Conservation (phyloP, 805 yeast genomes). For the Cyberlindnera lachancei region DNA sequence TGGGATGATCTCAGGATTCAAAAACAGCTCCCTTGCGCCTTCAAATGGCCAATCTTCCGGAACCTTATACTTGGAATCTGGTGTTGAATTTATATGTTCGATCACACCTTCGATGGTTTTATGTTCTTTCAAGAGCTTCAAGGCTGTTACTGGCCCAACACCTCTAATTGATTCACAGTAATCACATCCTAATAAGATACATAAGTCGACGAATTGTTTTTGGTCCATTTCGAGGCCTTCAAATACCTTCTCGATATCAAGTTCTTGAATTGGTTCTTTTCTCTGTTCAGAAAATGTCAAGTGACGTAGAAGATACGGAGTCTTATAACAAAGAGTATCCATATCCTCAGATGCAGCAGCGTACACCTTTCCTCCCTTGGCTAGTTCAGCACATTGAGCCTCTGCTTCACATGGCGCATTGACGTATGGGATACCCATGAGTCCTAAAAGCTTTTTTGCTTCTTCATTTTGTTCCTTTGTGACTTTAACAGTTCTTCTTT, state of each 20-base stretch:
- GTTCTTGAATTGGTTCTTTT: conserved; percentile 86
- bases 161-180: conserved; percentile 94
- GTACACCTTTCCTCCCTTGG: conserved; percentile 82
- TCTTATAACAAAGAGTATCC: conserved; percentile 92
- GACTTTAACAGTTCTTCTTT: conserved; percentile 84
- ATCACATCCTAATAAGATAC: conserved; percentile 94
- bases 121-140: conserved; percentile 80
- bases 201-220: conserved; percentile 77
- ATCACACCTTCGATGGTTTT: conserved; percentile 67
- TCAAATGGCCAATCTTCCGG: conserved; percentile 94
- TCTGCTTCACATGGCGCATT: conserved; percentile 98
- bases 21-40: conserved; percentile 79
- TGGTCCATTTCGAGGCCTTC: conserved; percentile 71
- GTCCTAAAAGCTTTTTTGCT: conserved; percentile 67
- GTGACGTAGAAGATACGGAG: conserved; percentile 79
- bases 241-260: conserved; percentile 57
- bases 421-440: conserved; percentile 95
- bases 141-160: conserved; percentile 93
- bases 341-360: conserved; percentile 99
- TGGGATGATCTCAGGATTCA: conserved; percentile 70
- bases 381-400: conserved; percentile 94
- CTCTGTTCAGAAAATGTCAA: conserved; percentile 91
- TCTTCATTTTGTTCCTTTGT: conserved; percentile 90
- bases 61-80: conserved; percentile 62
- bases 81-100: conserved; percentile 42